These are phyloP conservation scores for Rubia balearica DNA, from an alignment of 305 asterid species.

Conservation along the genomic window DNA sequence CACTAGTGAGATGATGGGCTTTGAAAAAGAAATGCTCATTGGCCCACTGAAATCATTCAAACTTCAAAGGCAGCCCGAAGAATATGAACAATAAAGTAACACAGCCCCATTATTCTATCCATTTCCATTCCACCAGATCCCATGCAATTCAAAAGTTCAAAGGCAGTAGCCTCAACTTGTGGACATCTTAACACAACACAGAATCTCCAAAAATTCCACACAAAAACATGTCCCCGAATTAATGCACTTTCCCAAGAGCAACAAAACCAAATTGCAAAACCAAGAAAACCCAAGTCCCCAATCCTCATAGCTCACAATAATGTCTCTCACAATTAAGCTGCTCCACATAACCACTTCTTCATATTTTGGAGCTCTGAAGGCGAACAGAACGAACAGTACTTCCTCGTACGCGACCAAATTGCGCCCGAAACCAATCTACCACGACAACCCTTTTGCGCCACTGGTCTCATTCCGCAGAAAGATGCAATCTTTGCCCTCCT, in stretches of 20 bases:
- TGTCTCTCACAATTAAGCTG: constrained; percentile 50
- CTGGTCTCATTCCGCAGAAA: constrained; percentile 28
- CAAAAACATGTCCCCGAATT: constrained; percentile 17
- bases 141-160: constrained; percentile 5
- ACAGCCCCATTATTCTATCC: background rate
- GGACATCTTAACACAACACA: constrained; percentile 12
- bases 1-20: background rate
- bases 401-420: constrained; percentile 22
- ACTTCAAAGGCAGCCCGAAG: background rate
- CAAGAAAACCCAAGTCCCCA: background rate
- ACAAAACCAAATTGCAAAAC: background rate
- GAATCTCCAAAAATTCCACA: constrained; percentile 4
- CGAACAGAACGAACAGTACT: constrained; percentile 1
- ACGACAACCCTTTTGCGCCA: constrained; percentile 38
- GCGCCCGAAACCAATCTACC: constrained; percentile 35
- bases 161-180: constrained; percentile 10
- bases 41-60: background rate
- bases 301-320: constrained; percentile 13
- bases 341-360: constrained; percentile 35
- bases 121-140: background rate
- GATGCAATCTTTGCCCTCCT: constrained; percentile 31
- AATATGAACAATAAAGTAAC: background rate
- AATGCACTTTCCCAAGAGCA: constrained; percentile 6
- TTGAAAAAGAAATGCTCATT: background rate
- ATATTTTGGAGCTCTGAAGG: constrained; percentile 13